Evolutionary conservation across 164 flowering plant genomes (phyloP), one percentile per base, ranked within the genome.

Genomic region (Chimonanthus salicifolius): DNA sequence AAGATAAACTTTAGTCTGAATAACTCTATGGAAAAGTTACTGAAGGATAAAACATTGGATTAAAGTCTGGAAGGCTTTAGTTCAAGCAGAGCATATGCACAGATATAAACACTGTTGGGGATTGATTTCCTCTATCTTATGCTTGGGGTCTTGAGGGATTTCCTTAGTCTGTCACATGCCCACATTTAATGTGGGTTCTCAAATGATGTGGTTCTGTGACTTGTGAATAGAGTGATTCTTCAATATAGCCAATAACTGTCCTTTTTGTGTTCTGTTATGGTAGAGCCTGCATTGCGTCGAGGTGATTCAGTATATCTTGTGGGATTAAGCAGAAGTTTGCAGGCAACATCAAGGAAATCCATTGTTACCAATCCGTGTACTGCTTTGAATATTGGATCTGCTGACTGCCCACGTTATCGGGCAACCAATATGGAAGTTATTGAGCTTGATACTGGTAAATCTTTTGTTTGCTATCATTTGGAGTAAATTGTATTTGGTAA

Each of bases 381-480:
- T 62, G 92, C 98, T 75, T 76, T 94, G 70, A 94, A 90, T 78
- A 91, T 94, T 78, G 90, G 92, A 50, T 92, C 95, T 0, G 97
- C 97, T 77, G 97, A 92, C 74, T 88, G 85, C 80, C 98, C 98
- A 45, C 87, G 98, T 3, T 94, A 94, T 68, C 84, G 97, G 83
- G 97, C 98, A 75, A 94, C 86, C 21, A 94, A 94, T 80, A 91
- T 94, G 98, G 97, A 94, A 86, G 97, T 92, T 33, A 87, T 94
- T 83, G 97, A 94, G 83, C 90, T 92, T 75, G 97, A 92, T 80
- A 92, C 97, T 46, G 98, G 98, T 92, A 80, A 49, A 54, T 9
- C 33, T 10, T 48, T 7, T 21, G 33, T 7, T 7, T 18, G 4
- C 5, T 15, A 58, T 49, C 10, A 62, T 72, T 64, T 43, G 7